These are phyloP conservation scores for Nevesoporus exiguus DNA, from an alignment of 768 basidiomycete genomes.

Conservation along the genomic window DNA sequence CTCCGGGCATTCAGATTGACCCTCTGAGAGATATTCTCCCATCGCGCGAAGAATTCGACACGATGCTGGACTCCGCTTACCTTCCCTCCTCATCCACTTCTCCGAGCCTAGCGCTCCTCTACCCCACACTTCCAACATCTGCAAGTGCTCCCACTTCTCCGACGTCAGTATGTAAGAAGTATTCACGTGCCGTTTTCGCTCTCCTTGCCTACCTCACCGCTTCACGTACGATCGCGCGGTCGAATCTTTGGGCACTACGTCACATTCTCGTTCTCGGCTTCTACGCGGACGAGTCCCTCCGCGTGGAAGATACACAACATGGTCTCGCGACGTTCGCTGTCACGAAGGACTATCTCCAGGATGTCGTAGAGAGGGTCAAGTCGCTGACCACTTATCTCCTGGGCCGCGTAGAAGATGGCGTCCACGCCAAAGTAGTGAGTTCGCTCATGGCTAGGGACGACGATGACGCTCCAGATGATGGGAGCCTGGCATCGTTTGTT, in stretches of 20 bases:
- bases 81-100: slow-evolving; percentile 48
- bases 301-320: slow-evolving; percentile 47
- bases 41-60: slow-evolving; percentile 41
- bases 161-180: slow-evolving; percentile 31
- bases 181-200: slow-evolving; percentile 59
- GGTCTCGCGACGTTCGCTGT: slow-evolving; percentile 40
- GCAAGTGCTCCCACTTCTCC: slow-evolving; percentile 19
- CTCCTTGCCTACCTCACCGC: slow-evolving; percentile 52
- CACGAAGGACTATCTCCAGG: slow-evolving; percentile 28
- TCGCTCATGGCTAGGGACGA: slow-evolving; percentile 30
- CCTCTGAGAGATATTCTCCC: slow-evolving; percentile 54
- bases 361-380: slow-evolving; percentile 43
- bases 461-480: slow-evolving; percentile 18
- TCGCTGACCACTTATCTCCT: slow-evolving; percentile 65
- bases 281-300: slow-evolving; percentile 60
- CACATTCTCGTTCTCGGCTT: slow-evolving; percentile 63
- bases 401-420: slow-evolving; percentile 41
- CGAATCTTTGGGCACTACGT: slow-evolving; percentile 62
- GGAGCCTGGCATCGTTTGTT: slow-evolving; percentile 28
- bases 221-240: slow-evolving; percentile 58
- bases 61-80: slow-evolving; percentile 37
- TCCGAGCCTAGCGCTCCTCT: slow-evolving; percentile 55
- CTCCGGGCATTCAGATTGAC: slow-evolving; percentile 38
- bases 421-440: slow-evolving; percentile 46
- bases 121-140: slow-evolving; percentile 53